Evolutionary conservation across 352 stramenopile genomes (phyloP).

Genomic region (Globisporangium camurandrum): DNA sequence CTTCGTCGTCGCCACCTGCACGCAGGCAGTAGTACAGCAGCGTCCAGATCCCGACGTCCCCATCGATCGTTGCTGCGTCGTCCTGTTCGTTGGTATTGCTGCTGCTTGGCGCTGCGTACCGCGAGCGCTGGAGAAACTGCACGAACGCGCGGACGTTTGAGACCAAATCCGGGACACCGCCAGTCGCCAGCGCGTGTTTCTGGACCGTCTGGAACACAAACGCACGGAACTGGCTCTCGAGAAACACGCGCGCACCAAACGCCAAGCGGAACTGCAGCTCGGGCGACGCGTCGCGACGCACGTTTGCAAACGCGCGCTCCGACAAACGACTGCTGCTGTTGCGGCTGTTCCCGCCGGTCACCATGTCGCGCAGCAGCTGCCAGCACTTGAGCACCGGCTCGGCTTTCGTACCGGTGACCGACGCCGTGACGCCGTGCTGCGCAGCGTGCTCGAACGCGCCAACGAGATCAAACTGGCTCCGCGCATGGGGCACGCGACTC

Average conservation of each 20-base stretch:
- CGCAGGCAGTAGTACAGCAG: slow-evolving; percentile 78
- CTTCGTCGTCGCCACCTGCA: slow-evolving; percentile 64
- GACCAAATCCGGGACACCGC: slow-evolving; percentile 59
- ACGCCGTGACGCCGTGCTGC: slow-evolving; percentile 43
- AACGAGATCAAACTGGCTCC: slow-evolving; percentile 66
- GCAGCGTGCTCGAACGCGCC: slow-evolving; percentile 47
- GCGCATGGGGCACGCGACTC: slow-evolving; percentile 55
- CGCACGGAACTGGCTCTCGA: slow-evolving; percentile 69
- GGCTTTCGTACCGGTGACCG: slow-evolving; percentile 57
- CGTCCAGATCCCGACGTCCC: slow-evolving; percentile 57
- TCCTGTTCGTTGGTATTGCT: background rate
- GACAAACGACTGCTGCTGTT: slow-evolving; percentile 19
- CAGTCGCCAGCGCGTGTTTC: slow-evolving; percentile 63
- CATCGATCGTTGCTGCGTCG: slow-evolving; percentile 11
- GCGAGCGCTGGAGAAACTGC: slow-evolving; percentile 65
- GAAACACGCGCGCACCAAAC: slow-evolving; percentile 59
- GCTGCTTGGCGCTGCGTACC: slow-evolving; percentile 22
- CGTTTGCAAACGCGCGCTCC: slow-evolving; percentile 48
- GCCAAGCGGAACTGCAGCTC: slow-evolving; percentile 51
- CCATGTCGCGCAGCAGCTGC: slow-evolving; percentile 64
- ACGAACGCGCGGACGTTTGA: slow-evolving; percentile 75
- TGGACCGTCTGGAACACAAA: slow-evolving; percentile 79
- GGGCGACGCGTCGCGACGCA: slow-evolving; percentile 26
- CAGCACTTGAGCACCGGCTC: slow-evolving; percentile 76
- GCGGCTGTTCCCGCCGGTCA: slow-evolving; percentile 47